Base-by-base conservation (phyloP, 2,329 filamentous ascomycete species). In the Fusarium chlamydosporum region DNA sequence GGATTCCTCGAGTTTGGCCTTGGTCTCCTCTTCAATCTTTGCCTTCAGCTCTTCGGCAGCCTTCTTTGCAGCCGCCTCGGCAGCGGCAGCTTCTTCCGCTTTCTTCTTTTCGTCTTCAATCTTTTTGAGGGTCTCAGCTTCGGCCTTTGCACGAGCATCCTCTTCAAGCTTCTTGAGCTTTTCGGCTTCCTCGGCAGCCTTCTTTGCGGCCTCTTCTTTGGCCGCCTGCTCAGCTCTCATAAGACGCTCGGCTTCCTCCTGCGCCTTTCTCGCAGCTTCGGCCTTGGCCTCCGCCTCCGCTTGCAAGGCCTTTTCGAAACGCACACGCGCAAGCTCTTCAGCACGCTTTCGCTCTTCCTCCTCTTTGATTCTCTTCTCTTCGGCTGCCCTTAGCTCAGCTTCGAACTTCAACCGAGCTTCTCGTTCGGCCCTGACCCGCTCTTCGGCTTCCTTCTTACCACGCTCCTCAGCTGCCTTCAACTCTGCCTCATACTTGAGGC, bases 1-100 rank as follows among this genome's bases (percentile, higher is more conserved):
- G 18, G 81, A 83, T 37, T 83, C 82, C 37, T 84, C 72, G 20
- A 84, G 70, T 67, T 80, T 82, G 47, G 84, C 83, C 67, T 82
- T 85, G n/a, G 85, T 82, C 7, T 84, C 84, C 51, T 88, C 85
- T 54, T 88, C 83, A 1, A 85, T 84, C 70, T 86, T 84, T 72
- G 86, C 86, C 72, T 84, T 85, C 4, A 82, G 81, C 77, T 93
- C 92, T 47, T 89, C 87, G 64, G 86, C 86, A 64, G 80, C 82
- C 56, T 82, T 80, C 75, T 85, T 84, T n/a, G 82, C 84, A n/a
- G 82, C 80, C 34, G 83, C 72, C 37, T 73, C 86, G 79, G 82
- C 84, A n/a, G 77, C 78, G 4, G 79, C 80, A 16, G 77, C 77
- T 9, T 79, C 80, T 12, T 78, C 79, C 2, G 76, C 77, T 65